Evolutionary conservation across 257 asterid species (phyloP).

Genomic region (Nicotiana undulata): DNA sequence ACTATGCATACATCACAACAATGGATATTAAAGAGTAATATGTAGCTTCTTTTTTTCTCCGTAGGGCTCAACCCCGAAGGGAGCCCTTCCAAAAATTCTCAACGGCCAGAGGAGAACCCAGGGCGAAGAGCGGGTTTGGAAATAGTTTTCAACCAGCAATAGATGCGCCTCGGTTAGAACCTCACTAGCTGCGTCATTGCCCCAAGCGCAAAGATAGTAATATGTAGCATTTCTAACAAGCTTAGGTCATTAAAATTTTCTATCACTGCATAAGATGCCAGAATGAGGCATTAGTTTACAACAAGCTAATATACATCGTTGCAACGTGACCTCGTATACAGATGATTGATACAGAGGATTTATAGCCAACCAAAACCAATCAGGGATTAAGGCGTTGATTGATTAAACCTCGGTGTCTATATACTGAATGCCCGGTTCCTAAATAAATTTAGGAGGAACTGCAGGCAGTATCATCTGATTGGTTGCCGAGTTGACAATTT

Average conservation of each 20-base stretch:
- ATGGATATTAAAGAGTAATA: no score
- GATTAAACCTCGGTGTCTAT: background rate
- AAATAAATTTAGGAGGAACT: background rate
- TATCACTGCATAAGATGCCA: background rate
- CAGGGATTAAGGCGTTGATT: background rate
- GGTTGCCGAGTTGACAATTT: background rate
- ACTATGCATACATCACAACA: background rate
- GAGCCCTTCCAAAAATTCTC: no score
- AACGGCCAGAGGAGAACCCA: no score
- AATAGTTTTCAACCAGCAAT: no score
- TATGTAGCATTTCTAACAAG: background rate
- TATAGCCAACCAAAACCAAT: background rate
- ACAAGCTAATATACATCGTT: background rate
- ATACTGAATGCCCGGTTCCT: background rate
- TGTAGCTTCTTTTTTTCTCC: no score
- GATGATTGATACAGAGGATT: background rate
- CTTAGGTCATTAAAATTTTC: background rate
- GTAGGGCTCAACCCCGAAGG: no score
- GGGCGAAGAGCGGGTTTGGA: no score
- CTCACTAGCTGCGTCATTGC: no score
- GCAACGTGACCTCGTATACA: background rate
- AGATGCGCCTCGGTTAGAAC: no score
- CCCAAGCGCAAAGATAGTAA: no score
- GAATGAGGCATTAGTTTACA: constrained; percentile 1
- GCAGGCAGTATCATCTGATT: no score